Evolutionary conservation across 352 stramenopile genomes (phyloP), one percentile per base, ranked within the genome.

Genomic region (Phytophthora multivora): DNA sequence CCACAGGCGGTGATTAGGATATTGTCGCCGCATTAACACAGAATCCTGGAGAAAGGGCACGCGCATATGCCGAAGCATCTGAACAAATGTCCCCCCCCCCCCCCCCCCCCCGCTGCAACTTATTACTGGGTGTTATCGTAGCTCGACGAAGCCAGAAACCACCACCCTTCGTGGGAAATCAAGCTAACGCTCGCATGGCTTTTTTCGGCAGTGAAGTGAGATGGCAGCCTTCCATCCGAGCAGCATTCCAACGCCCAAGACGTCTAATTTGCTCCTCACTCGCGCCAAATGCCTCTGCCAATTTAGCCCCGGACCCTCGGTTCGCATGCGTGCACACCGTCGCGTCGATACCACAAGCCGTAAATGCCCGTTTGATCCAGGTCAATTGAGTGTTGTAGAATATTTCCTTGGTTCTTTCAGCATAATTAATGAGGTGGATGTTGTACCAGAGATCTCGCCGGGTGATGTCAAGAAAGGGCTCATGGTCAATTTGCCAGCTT

Each of bases 351-450:
- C 50, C 38, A 21, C 38, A 49, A 8, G 50, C 50, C 0, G 7
- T 16, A 42, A 48, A 57, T 3, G 38, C 50, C 2, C 25, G n/a
- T 12, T 58, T 58, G 15, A 58, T 13, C 0, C 50, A 15, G 10
- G 15, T 39, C 18, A 58, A 25, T n/a, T 58, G 50, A 1, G 50
- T 58, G 38, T 58, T 58, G 21, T 56, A 56, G 3, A 13, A 15
- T 18, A 56, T 47, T 12, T 56, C 35, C 15, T 38, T 45, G 1
- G 38, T 16, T n/a, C 0, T 5, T 2, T 47, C 30, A 19, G 9
- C 7, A 13, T 21, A 21, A 11, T 47, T 56, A 18, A 47, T 16
- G 1, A 56, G 35, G 28, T 21, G 49, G 6, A 56, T 36, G 19
- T 47, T 21, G 21, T 58, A 49, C 38, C 38, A 49, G 13, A 4